Percentiles rank a stretch among this genome's conserved stretches.
These are phyloP conservation scores for Phytophthora palmivora DNA, from an alignment of 352 stramenopile genomes.

Conservation along the genomic window DNA sequence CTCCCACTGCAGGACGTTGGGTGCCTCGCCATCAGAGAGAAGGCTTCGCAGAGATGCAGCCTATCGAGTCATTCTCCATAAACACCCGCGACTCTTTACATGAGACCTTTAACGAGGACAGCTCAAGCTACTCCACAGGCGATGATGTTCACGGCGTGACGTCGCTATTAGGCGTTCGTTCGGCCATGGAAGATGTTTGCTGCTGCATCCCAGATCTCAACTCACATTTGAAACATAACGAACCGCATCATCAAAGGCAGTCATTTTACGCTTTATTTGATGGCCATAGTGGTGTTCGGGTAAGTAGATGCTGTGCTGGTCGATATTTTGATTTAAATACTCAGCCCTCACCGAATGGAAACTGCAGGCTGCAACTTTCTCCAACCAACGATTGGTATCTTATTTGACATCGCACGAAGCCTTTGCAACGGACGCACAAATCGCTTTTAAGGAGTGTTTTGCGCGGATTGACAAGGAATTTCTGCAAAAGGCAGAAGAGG, in stretches of 20 bases:
- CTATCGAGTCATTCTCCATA: slow-evolving; percentile 55
- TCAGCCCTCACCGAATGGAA: neutral
- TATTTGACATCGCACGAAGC: slow-evolving; percentile 79
- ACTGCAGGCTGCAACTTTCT: slow-evolving; percentile 74
- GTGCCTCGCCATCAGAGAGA: slow-evolving; percentile 64
- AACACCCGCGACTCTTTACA: slow-evolving; percentile 58
- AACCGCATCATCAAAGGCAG: slow-evolving; percentile 55
- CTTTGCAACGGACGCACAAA: slow-evolving; percentile 64
- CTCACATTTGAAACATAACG: slow-evolving; percentile 43
- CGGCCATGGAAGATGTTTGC: slow-evolving; percentile 83
- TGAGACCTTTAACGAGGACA: slow-evolving; percentile 69
- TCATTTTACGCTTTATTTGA: slow-evolving; percentile 88
- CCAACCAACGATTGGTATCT: slow-evolving; percentile 67
- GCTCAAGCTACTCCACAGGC: slow-evolving; percentile 71
- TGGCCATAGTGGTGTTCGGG: slow-evolving; percentile 79
- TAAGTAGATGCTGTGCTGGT: slow-evolving; percentile 39
- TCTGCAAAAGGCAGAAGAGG: slow-evolving; percentile 59
- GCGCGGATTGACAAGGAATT: slow-evolving; percentile 82
- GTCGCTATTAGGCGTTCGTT: slow-evolving; percentile 80
- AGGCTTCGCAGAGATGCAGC: slow-evolving; percentile 55
- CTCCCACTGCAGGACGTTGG: slow-evolving; percentile 52
- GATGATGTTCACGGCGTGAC: slow-evolving; percentile 80
- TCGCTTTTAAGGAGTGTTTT: slow-evolving; percentile 82
- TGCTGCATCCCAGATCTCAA: slow-evolving; percentile 84
- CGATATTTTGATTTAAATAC: slow-evolving; percentile 1